Evolutionary conservation across 805 yeast species (phyloP), one percentile per base, ranked within the genome.

Genomic region (Blastobotrys peoriensis): DNA sequence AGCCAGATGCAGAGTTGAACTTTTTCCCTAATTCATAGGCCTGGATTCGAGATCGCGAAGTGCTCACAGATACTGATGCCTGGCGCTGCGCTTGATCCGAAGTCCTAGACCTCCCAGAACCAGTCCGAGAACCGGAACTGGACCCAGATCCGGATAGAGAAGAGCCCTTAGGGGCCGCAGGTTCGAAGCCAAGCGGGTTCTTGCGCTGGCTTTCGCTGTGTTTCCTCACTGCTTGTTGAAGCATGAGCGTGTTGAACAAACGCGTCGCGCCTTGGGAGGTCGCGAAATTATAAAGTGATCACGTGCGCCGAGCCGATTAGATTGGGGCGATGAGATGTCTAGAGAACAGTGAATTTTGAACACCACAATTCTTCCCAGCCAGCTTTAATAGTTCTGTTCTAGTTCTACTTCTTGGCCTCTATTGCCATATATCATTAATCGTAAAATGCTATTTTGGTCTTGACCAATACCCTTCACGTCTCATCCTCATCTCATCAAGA

Each of bases 381-480:
- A n/a, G 33, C 13, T 28, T n/a, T 16, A 28, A 28, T 28, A 28
- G 15, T 28, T n/a, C n/a, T n/a, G n/a, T n/a, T n/a, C n/a, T n/a
- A n/a, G n/a, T n/a, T n/a, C n/a, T n/a, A n/a, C n/a, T n/a, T n/a
- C n/a, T n/a, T n/a, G n/a, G n/a, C n/a, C n/a, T n/a, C n/a, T n/a
- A n/a, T n/a, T n/a, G n/a, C n/a, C n/a, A n/a, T n/a, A n/a, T n/a
- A n/a, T n/a, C n/a, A n/a, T n/a, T n/a, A n/a, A n/a, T n/a, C n/a
- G n/a, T n/a, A n/a, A n/a, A n/a, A n/a, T n/a, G n/a, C n/a, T n/a
- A n/a, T n/a, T n/a, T n/a, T n/a, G n/a, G 10, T 30, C 33, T 13
- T 33, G 36, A 27, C 58, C 60, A 60, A 50, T 52, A 61, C 5
- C 58, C 62, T 27, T 38, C 35, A 5, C 45, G 35, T 2, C 35